Evolutionary conservation across 257 asterid species (phyloP), one percentile per base, ranked within the genome.

Genomic region (Scutellaria barbata): DNA sequence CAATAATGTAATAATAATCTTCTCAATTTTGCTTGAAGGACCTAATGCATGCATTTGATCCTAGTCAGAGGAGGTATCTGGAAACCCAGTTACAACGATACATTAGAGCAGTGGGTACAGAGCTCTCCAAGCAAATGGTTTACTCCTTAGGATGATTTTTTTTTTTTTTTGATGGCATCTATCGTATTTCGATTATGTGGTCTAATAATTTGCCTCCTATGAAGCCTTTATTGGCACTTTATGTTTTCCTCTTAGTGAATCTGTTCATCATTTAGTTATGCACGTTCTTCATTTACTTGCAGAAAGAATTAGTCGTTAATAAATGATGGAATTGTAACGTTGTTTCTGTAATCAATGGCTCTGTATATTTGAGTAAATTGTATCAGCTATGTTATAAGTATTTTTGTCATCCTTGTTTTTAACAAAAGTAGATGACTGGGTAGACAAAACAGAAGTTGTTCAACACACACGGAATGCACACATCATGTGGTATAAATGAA

Each of bases 51-150:
- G 97, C 96, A 13, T 82, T 88, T 35, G 93, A 84, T 72, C 81
- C 90, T 47, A 63, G 71, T 33, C 82, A 75, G 76, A 88, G 90
- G 83, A 82, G 46, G 76, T 81, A 47, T 13, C 30, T 92, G 42
- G 92, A 90, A 74, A 78, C 69, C 54, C 94, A 77, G 81, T 61
- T 95, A 74, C 87, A 66, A 63, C 77, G 84, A 72, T 90, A 89
- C 71, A 80, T 63, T 69, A 80, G 73, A 63, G 92, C 71, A 54
- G 97, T 92, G 76, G 98, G 99, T 47, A 62, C 75, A 3, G 96
- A 92, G 73, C 99, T 95, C 56, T 83, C 96, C 17, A 79, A 83
- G 79, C 79, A 84, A 71, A 89, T 92, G 92, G 95, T 87, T 52
- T 92, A 84, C 85, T 81, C 82, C 5, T 80, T 80, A 8, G 87